Evolutionary conservation across 2,329 filamentous ascomycete species (phyloP), one percentile per base, ranked within the genome.

Genomic region (Orbilia oligospora): DNA sequence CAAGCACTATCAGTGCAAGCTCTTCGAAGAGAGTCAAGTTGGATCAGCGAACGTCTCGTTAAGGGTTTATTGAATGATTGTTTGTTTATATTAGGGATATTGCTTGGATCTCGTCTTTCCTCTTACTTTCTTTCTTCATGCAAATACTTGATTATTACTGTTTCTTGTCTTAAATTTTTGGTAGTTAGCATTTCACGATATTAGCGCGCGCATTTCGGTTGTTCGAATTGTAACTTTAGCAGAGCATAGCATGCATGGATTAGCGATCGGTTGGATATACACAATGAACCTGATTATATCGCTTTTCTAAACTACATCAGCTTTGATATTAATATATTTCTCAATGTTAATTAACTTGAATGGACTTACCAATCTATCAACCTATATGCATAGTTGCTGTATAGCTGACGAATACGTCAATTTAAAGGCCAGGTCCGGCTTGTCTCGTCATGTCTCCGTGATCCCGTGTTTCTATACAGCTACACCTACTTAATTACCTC

Each of bases 1-100:
- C 55, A 0, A 61, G 56, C 9, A 44, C 56, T n/a, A n/a, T n/a
- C 56, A 68, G 68, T 53, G 55, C 46, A 38, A 65, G 53, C 49
- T 78, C 75, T 10, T 64, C 75, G 30, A 78, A 78, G 38, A 68
- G 75, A 53, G 68, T 68, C 8, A 78, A 68, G 24, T 24, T 78
- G 10, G 68, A 78, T 0, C 67, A 65, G 44, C 44, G 51, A 41
- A 46, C 22, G 22, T 41, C 53, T 20, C 56, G 53, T 38, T 36
- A 30, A 48, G 24, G 14, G 22, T 33, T 30, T 18, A 61, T 18
- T 38, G 44, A 20, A 36, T 70, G 56, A 66, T 48, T 24, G 30
- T 33, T 48, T 24, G 30, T 33, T n/a, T 0, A 36, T 55, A 61
- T 16, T 55, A 24, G 18, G 16, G 38, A 30, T 66, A 30, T 49